These are phyloP conservation scores for Acacia acuminata DNA, from an alignment of 306 rosid species.

Conservation along the genomic window DNA sequence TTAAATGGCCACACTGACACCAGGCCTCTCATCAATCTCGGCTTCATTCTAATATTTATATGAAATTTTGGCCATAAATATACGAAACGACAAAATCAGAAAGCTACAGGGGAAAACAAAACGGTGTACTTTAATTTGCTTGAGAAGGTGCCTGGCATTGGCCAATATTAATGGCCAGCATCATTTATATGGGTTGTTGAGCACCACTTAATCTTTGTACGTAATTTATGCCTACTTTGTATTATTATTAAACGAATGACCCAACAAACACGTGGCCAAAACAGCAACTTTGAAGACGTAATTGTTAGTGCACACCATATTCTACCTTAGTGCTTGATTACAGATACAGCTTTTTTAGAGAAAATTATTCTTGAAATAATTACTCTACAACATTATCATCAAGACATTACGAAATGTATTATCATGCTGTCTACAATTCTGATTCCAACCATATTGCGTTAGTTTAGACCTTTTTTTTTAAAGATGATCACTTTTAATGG, in stretches of 20 bases:
- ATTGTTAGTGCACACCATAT: neutral
- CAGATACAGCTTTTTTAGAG: neutral
- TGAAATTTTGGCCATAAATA: neutral
- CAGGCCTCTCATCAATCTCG: neutral
- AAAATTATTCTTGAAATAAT: neutral
- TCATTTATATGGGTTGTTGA: neutral
- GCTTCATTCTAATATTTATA: neutral
- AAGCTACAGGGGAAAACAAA: neutral
- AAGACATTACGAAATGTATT: neutral
- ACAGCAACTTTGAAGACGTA: neutral
- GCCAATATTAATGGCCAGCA: neutral
- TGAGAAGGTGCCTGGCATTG: neutral
- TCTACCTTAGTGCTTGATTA: neutral
- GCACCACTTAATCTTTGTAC: slow-evolving; percentile 1
- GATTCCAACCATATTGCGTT: neutral
- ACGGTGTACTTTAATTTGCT: neutral
- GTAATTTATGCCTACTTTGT: neutral
- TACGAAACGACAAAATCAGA: neutral
- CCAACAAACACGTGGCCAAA: neutral
- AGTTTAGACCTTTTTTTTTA: neutral
- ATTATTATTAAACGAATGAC: slow-evolving; percentile 2
- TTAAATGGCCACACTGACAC: neutral
- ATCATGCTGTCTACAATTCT: neutral
- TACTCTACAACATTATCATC: neutral
- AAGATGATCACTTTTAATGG: neutral